These are phyloP conservation scores for Tulasnella sp. DNA, from an alignment of 768 basidiomycete genomes.

Conservation along the genomic window DNA sequence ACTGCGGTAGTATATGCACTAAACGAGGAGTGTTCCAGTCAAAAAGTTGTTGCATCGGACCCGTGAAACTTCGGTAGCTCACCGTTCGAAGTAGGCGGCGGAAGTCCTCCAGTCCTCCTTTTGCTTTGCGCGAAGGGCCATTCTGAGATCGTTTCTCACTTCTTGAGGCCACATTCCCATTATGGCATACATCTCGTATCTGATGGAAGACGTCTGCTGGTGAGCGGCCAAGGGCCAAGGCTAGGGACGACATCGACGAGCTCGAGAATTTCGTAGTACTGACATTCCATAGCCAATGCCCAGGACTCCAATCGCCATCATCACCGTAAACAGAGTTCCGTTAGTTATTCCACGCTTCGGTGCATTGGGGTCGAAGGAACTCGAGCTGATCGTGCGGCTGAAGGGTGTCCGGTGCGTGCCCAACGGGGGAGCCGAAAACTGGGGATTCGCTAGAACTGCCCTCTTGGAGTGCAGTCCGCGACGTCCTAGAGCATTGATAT, in stretches of 20 bases:
- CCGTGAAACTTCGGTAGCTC: neutral
- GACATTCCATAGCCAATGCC: constrained; percentile 8
- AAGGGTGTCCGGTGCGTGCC: neutral
- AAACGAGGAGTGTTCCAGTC: neutral
- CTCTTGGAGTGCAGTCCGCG: neutral
- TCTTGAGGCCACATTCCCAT: constrained; percentile 2
- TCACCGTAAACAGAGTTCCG: neutral
- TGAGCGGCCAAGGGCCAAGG: neutral
- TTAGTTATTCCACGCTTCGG: neutral
- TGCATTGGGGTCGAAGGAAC: neutral
- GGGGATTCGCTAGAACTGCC: neutral
- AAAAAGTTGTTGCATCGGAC: no score
- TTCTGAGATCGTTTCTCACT: neutral
- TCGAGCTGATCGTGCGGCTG: neutral
- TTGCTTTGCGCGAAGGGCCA: constrained; percentile 5
- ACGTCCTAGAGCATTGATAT: neutral
- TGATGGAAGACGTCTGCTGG: neutral
- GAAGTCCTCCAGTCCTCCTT: neutral
- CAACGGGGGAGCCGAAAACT: neutral
- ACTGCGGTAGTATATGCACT: neutral
- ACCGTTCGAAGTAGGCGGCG: neutral
- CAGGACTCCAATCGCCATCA: neutral
- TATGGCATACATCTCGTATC: neutral
- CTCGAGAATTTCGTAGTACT: neutral
- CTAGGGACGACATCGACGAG: no score